Evolutionary conservation across 345 rosid genomes (phyloP).

Genomic region (Melaleuca alternifolia): DNA sequence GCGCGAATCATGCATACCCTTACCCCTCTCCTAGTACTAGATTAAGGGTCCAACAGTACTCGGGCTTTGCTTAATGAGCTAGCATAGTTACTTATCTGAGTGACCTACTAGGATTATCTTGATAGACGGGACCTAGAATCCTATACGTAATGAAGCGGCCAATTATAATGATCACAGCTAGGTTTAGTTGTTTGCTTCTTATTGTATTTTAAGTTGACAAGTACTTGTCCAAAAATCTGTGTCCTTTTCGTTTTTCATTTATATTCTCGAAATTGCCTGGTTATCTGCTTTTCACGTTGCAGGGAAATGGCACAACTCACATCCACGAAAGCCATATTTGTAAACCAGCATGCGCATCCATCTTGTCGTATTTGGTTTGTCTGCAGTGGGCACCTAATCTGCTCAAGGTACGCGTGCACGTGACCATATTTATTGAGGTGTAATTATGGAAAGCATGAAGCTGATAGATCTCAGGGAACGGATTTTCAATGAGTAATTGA

Average conservation of each 20-base stretch:
- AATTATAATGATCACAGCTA: not conserved
- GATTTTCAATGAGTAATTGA: not conserved
- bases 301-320: conserved; percentile 45
- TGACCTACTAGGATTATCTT: not conserved
- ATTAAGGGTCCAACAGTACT: not conserved
- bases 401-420: conserved; percentile 15
- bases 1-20: too few relatives aligned
- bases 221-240: not conserved
- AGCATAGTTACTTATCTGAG: not conserved
- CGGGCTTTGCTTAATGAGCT: not conserved
- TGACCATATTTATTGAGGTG: not conserved
- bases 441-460: not conserved
- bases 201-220: not conserved
- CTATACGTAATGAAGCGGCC: not conserved
- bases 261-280: not conserved
- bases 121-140: not conserved
- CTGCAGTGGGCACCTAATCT: conserved; percentile 37
- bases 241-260: not conserved
- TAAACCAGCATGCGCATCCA: conserved; percentile 29
- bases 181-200: not conserved
- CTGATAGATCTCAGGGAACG: not conserved
- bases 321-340: conserved; percentile 56
- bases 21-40: not conserved
- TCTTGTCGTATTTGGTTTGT: conserved; percentile 48
- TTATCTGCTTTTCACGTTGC: conserved; percentile 9